Evolutionary conservation across 2,329 filamentous ascomycete species (phyloP).

Genomic region (Pseudopyricularia javanii): DNA sequence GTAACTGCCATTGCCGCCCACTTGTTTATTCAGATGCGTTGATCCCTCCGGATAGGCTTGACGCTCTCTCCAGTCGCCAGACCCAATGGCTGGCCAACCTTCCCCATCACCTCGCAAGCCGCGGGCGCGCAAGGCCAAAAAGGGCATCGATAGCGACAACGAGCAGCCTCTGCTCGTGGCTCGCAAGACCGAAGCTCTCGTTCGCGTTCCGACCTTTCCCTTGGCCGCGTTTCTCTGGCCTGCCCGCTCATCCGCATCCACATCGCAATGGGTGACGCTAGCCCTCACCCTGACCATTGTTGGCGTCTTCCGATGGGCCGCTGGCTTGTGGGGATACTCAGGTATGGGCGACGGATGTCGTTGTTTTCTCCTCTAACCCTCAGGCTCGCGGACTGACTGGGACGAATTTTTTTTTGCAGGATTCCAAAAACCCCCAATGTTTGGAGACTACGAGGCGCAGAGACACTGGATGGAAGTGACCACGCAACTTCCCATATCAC

Average conservation of each 20-base stretch:
- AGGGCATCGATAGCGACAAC: conserved; percentile 24
- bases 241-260: conserved; percentile 64
- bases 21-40: neutral
- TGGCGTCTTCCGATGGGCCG: conserved; percentile 89
- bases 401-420: conserved; percentile 31
- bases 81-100: conserved; percentile 30
- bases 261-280: conserved; percentile 85
- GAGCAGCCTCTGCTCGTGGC: neutral
- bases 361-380: neutral
- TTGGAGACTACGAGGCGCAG: conserved; percentile 96
- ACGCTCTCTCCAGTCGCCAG: neutral
- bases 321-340: conserved; percentile 89
- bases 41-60: neutral
- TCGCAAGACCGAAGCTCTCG: conserved; percentile 27
- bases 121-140: conserved; percentile 40
- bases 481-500: conserved; percentile 72
- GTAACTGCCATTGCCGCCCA: no score
- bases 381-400: neutral
- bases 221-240: conserved; percentile 93
- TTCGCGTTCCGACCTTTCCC: conserved; percentile 65
- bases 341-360: conserved; percentile 34
- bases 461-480: conserved; percentile 99
- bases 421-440: conserved; percentile 72
- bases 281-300: conserved; percentile 79
- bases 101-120: conserved; percentile 45